Evolutionary conservation across 768 basidiomycete genomes (phyloP).

Genomic region (Tylopilus sp.): DNA sequence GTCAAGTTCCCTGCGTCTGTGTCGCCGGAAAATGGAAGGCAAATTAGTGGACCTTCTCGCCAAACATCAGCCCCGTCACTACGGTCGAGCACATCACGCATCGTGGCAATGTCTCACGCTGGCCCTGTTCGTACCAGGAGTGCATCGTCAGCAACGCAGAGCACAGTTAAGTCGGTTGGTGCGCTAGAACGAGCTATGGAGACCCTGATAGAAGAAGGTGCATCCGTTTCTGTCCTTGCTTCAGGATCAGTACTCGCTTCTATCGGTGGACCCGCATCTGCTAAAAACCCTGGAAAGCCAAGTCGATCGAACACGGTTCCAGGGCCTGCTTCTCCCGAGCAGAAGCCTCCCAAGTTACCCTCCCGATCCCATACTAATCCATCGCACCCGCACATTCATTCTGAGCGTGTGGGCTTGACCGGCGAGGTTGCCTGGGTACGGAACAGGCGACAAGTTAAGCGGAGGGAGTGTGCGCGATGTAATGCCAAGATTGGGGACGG

Average conservation of each 20-base stretch:
- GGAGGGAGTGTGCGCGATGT: conserved; percentile 63
- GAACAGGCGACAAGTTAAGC: conserved; percentile 32
- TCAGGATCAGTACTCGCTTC: conserved; percentile 33
- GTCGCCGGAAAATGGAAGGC: conserved; percentile 10
- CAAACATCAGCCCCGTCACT: conserved; percentile 25
- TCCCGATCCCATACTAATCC: conserved; percentile 52
- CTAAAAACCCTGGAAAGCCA: conserved; percentile 28
- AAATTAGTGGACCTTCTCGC: conserved; percentile 23
- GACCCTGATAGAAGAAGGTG: conserved; percentile 44
- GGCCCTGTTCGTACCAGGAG: conserved; percentile 20
- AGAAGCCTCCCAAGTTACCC: conserved; percentile 51
- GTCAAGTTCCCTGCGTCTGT: conserved; percentile 36
- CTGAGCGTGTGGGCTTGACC: conserved; percentile 22
- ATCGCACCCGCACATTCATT: conserved; percentile 34
- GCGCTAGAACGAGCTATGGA: conserved; percentile 51
- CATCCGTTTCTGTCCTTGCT: conserved; percentile 33
- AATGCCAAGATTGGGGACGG: conserved; percentile 68
- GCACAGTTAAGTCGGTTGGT: conserved; percentile 30
- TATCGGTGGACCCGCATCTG: conserved; percentile 19
- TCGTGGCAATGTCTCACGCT: conserved; percentile 5
- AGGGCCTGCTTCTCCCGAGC: conserved; percentile 41
- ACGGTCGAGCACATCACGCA: conserved; percentile 20
- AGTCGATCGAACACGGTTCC: conserved; percentile 53
- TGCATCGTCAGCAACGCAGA: conserved; percentile 28
- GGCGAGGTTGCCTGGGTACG: conserved; percentile 30